A percentile compares a stretch with the other conserved stretches of the same genome.
phyloP scores from a whole-genome alignment of 208 protist genomes.

The Crithidia brevicula region DNA sequence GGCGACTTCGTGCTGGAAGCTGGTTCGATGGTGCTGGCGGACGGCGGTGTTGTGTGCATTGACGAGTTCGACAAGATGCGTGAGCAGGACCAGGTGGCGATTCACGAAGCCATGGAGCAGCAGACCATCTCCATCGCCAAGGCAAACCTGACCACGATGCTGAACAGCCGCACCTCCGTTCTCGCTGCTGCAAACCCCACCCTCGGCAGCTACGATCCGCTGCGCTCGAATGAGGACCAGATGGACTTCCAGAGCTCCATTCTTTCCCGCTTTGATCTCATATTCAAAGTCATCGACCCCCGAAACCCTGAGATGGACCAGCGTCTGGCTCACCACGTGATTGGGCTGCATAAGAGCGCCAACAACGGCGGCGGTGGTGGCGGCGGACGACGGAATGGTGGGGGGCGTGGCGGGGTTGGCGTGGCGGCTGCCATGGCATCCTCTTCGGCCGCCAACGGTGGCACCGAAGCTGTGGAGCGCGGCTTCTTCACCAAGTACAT shows the following conservation, averaged over 20 bases:
- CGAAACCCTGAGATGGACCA: slow-evolving; percentile 93
- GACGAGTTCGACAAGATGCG: slow-evolving; percentile 99
- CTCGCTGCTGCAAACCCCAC: slow-evolving; percentile 99
- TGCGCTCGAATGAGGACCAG: slow-evolving; percentile 90
- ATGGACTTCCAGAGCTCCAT: slow-evolving; percentile 99
- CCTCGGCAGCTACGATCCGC: slow-evolving; percentile 94
- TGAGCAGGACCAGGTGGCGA: slow-evolving; percentile 97
- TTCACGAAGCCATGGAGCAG: slow-evolving; percentile 99
- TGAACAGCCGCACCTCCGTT: slow-evolving; percentile 99
- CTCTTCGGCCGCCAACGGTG: background rate
- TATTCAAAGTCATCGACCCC: slow-evolving; percentile 99
- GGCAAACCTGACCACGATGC: slow-evolving; percentile 99
- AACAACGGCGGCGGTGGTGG: slow-evolving; percentile 21
- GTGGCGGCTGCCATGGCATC: slow-evolving; percentile 68
- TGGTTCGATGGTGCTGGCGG: slow-evolving; percentile 99
- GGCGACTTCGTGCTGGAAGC: slow-evolving; percentile 99
- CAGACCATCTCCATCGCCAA: slow-evolving; percentile 99
- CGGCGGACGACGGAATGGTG: slow-evolving; percentile 39
- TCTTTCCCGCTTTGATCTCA: slow-evolving; percentile 99
- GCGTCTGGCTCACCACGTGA: slow-evolving; percentile 96
- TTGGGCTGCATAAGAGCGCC: slow-evolving; percentile 95
- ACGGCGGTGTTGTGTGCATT: slow-evolving; percentile 99
- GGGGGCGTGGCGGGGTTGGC: background rate
- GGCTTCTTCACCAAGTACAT: slow-evolving; percentile 97
- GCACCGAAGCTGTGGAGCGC: slow-evolving; percentile 49